Base-by-base conservation (phyloP, 768 basidiomycete genomes). In the Mycena albidolilacea region DNA sequence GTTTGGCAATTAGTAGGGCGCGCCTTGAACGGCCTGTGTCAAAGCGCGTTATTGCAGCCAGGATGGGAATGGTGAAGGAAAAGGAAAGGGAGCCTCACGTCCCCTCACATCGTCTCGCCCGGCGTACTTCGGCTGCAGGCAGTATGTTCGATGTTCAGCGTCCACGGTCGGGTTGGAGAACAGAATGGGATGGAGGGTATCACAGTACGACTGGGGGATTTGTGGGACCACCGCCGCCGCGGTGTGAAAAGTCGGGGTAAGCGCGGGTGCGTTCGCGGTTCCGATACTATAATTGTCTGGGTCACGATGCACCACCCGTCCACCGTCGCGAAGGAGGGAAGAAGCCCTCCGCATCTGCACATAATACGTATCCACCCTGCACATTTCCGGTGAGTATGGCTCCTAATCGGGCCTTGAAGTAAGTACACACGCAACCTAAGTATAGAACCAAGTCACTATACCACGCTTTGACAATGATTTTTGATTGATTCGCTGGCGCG, bases 381-480 rank as follows among this genome's bases (percentile, higher is more conserved):
- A 6, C 19, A 35, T 59, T 60, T 10, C 5, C 7, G 38, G 52
- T 30, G 52, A 54, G 52, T 7, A 21, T 21, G 15, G 10, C 48
- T 64, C 44, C 46, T 50, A 43, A 61, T 17, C 14, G 9, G 46
- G 62, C 37, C 30, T 30, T 30, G 4, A 12, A 8, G 9, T 5
- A 38, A 23, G 23, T 23, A 23, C 23, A 23, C 23, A 23, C 23
- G 23, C 23, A 23, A 2, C 50, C 46, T 11, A 64, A 64, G 62
- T 64, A 64, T 64, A 50, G 62, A 30, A 50, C 46, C 1, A 4
- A 63, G 46, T 64, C 46, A 48, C 62, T 48, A 64, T 46, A 19
- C 30, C 30, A 44, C 61, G 61, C 61, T 62, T 62, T 62, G 61
- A 62, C 30, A 30, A 3, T 30, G 30, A 30, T 30, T 62, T 62